These are phyloP conservation scores for Yamadazyma laniorum DNA, from an alignment of 805 yeast genomes.

Conservation along the genomic window DNA sequence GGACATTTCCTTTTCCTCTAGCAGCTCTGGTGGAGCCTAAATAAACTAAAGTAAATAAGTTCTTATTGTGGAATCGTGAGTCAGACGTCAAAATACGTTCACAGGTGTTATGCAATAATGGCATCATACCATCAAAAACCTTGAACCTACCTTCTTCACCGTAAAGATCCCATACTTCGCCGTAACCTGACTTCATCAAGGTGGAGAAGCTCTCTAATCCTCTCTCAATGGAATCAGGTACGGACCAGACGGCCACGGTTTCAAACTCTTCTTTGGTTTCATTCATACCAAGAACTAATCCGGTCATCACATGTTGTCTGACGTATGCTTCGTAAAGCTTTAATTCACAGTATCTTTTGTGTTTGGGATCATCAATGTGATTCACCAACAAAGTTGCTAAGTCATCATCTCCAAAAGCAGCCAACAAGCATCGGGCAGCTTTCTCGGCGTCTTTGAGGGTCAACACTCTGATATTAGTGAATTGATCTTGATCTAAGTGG, in stretches of 20 bases:
- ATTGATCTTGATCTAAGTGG: neutral
- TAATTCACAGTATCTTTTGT: conserved; percentile 27
- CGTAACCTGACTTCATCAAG: conserved; percentile 52
- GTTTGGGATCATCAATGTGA: conserved; percentile 22
- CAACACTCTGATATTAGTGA: conserved; percentile 15
- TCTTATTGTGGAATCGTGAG: conserved; percentile 32
- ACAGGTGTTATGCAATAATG: conserved; percentile 48
- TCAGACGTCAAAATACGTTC: conserved; percentile 45
- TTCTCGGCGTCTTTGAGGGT: conserved; percentile 24
- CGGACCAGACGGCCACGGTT: conserved; percentile 55
- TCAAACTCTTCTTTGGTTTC: conserved; percentile 45
- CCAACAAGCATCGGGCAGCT: conserved; percentile 38
- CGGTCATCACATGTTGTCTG: conserved; percentile 48
- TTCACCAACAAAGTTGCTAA: conserved; percentile 31
- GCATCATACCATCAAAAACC: conserved; percentile 50
- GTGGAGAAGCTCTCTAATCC: conserved; percentile 47
- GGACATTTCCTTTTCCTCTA: conserved; percentile 56
- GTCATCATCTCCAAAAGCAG: conserved; percentile 34
- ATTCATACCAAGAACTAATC: conserved; percentile 49
- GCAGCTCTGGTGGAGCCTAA: conserved; percentile 44
- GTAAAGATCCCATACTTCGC: conserved; percentile 47
- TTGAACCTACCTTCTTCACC: conserved; percentile 49
- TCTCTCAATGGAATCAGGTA: conserved; percentile 41
- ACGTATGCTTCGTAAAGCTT: conserved; percentile 51
- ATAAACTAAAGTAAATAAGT: conserved; percentile 44